A percentile compares a stretch with the other conserved stretches of the same genome.
Conservation (phyloP, 768 basidiomycete genomes). For the Panus rudis region DNA sequence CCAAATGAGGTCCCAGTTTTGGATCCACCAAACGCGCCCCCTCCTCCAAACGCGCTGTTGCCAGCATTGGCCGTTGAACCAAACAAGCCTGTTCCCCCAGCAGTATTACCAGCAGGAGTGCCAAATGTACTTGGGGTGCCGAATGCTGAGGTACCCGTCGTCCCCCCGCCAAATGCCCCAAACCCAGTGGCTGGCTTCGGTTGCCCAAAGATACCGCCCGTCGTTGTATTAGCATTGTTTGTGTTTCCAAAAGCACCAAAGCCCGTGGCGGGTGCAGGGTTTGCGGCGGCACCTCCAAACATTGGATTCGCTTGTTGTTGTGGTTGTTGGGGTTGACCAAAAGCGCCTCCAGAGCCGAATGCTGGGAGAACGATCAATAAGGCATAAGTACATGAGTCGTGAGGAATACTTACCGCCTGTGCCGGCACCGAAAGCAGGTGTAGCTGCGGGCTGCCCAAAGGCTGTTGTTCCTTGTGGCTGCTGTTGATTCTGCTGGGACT, state of each 20-base stretch:
- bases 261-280: slow-evolving; percentile 19
- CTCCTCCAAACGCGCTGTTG: slow-evolving; percentile 27
- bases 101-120: slow-evolving; percentile 21
- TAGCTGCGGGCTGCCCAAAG: slow-evolving; percentile 59
- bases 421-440: slow-evolving; percentile 45
- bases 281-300: slow-evolving; percentile 53
- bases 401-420: slow-evolving; percentile 48
- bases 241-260: slow-evolving; percentile 33
- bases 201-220: slow-evolving; percentile 49
- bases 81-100: slow-evolving; percentile 26
- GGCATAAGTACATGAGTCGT: slow-evolving; percentile 15
- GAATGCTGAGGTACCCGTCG: slow-evolving; percentile 33
- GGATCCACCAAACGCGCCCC: slow-evolving; percentile 53
- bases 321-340: slow-evolving; percentile 40
- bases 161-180: slow-evolving; percentile 53
- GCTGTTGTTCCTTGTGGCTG: slow-evolving; percentile 44
- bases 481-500: slow-evolving; percentile 59
- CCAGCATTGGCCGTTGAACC: slow-evolving; percentile 24
- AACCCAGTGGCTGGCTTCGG: slow-evolving; percentile 71
- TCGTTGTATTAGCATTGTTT: slow-evolving; percentile 31
- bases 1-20: slow-evolving; percentile 42
- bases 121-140: no score
- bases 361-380: slow-evolving; percentile 13
- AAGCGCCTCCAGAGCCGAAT: slow-evolving; percentile 43
- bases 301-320: slow-evolving; percentile 69